A percentile compares a stretch with the other conserved stretches of the same genome.
Evolutionary conservation across 306 rosid species (phyloP).

Genomic region (Spatholobus suberectus): DNA sequence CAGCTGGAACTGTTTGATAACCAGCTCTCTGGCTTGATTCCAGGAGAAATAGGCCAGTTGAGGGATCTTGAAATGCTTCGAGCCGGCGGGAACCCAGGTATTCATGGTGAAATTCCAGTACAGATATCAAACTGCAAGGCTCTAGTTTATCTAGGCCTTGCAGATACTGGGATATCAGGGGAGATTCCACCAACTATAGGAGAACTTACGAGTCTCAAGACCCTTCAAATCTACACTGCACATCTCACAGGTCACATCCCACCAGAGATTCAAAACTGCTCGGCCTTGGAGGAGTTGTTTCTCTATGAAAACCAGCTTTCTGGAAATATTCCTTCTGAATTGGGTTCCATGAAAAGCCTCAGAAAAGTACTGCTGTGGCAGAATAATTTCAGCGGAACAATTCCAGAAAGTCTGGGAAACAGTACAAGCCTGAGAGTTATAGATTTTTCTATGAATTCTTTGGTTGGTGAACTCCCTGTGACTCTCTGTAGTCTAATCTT

Average conservation of each 20-base stretch:
- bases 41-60: conserved; percentile 64
- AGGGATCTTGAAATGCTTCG: conserved; percentile 56
- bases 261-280: conserved; percentile 50
- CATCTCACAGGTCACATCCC: not conserved
- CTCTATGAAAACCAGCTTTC: conserved; percentile 78
- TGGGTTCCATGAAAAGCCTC: conserved; percentile 62
- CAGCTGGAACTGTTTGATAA: conserved; percentile 70
- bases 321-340: conserved; percentile 65
- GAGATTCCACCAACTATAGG: conserved; percentile 21
- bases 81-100: conserved; percentile 74
- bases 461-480: conserved; percentile 63
- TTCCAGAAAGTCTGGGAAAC: conserved; percentile 68
- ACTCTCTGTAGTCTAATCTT: conserved; percentile 55
- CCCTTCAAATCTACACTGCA: conserved; percentile 19
- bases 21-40: conserved; percentile 70
- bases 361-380: conserved; percentile 69
- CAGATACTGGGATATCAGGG: conserved; percentile 60
- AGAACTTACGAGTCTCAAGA: not conserved
- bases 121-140: conserved; percentile 69
- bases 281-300: conserved; percentile 67
- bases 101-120: conserved; percentile 73
- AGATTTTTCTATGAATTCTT: conserved; percentile 72
- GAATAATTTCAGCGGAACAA: conserved; percentile 65
- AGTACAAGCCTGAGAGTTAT: conserved; percentile 58
- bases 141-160: conserved; percentile 73